Evolutionary conservation across 345 rosid species (phyloP), one percentile per base, ranked within the genome.

Genomic region (Hibiscus trionum): DNA sequence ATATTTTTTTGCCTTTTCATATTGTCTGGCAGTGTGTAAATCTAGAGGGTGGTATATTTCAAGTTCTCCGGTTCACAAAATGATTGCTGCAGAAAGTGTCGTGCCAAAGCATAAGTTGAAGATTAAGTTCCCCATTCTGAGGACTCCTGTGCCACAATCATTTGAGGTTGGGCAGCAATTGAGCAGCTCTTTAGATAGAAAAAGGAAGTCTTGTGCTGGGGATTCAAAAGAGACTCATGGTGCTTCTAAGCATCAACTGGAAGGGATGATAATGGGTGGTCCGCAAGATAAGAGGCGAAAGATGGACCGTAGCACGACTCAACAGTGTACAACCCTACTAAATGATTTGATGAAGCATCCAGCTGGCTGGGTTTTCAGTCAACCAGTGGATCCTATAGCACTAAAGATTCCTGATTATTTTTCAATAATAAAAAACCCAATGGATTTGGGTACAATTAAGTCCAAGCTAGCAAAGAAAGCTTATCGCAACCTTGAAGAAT

Each of bases 401-500:
- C 24, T 91, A 72, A 72, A 72, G 3, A 85, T 93, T 77, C 97
- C 97, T 12, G 98, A 93, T 80, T 93, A 91, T 73, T 93, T 93
- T 77, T 70, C 85, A 39, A 75, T 93, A 15, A 81, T 93, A 69
- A 61, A 81, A 3, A 66, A 79, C 31, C 98, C 98, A 11, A 93
- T 93, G 98, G 98, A 93, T 84, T 70, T 93, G 49, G 97, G 97
- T 50, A 91, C 98, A 9, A 68, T 93, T 15, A 87, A 80, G 53
- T 87, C 49, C 49, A 63, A 63, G 49, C 72, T 68, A 75, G 78
- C 70, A 60, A 88, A 78, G 67, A 86, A 82, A 61, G 33, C 14
- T 24, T 94, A 94, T 71, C n/a, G 2, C 55, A 80, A 61, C 31
- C 21, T 70, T 0, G 84, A 91, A 63, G 98, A 87, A 73, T 91